Base-by-base conservation (phyloP, 352 stramenopile species). In the Phytophthora tubulina region DNA sequence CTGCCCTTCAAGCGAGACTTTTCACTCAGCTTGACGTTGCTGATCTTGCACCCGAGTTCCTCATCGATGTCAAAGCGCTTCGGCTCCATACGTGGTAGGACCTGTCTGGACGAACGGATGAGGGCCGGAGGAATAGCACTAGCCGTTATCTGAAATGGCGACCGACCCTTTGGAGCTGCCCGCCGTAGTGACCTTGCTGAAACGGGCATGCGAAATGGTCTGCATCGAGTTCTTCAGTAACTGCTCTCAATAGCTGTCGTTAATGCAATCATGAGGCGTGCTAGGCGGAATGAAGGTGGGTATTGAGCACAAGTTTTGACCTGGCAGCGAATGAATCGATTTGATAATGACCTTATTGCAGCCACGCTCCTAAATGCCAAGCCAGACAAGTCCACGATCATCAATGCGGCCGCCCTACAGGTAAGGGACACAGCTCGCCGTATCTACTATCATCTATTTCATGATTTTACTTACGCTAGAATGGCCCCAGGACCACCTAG, bases 401-500 rank as follows among this genome's bases (percentile, higher is more conserved):
- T 95, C 63, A 92, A 94, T 54, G 86, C 86, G 1, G 86, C 88
- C 4, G 88, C 88, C 0, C 55, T 95, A 35, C 88, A 95, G 71
- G 84, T 90, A 63, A 7, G 50, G 15, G 21, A 27, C n/a, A 27
- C 3, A 17, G 4, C 11, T 15, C 17, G 4, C 21, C 21, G 21
- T 27, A 2, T 27, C 21, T 27, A 27, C 21, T 27, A 27, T 27
- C 21, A 27, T 27, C 41, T 46, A 27, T 46, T 5, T 14, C 8
- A 31, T 46, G 10, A 49, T 13, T 41, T 6, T 6, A 11, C 27
- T 67, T n/a, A 52, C 46, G 14, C 21, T 42, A 10, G n/a, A 33
- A 51, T 44, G 13, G 35, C 36, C 21, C 27, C 54, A 86, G 78
- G 79, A 89, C 51, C 80, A 89, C 63, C 64, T 91, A 38, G 80